These are phyloP conservation scores for Barnettozyma sp. DNA, from an alignment of 805 yeast species.

Conservation along the genomic window DNA sequence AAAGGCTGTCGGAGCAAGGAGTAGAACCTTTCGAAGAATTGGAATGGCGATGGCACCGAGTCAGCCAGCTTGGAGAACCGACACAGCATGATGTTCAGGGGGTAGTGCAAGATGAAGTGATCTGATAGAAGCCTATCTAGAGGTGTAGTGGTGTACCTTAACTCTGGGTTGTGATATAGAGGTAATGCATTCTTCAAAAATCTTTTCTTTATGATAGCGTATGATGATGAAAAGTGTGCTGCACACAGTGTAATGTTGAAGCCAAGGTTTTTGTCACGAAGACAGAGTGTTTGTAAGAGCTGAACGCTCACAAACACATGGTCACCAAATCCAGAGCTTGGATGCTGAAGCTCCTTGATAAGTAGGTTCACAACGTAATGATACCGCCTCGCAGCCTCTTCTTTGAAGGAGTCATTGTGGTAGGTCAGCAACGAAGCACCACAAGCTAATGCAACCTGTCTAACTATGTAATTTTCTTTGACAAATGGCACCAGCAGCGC, in stretches of 20 bases:
- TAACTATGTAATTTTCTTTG: conserved; percentile 12
- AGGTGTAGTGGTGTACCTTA: conserved; percentile 9
- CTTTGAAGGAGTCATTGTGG: conserved; percentile 14
- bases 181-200: conserved; percentile 9
- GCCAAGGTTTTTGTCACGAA: conserved; percentile 23
- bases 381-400: conserved; percentile 17
- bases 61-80: conserved; percentile 18
- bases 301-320: conserved; percentile 23
- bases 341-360: conserved; percentile 17
- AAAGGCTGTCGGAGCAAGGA: conserved; percentile 11
- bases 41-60: conserved; percentile 22
- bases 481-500: conserved; percentile 18
- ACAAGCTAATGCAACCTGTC: conserved; percentile 23
- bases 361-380: conserved; percentile 16
- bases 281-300: conserved; percentile 22
- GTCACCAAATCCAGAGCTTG: conserved; percentile 21
- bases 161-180: not conserved
- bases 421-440: conserved; percentile 23
- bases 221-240: conserved; percentile 23
- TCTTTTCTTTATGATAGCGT: conserved; percentile 23
- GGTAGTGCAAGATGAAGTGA: conserved; percentile 22
- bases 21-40: conserved; percentile 19
- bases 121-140: conserved; percentile 20
- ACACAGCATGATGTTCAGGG: conserved; percentile 22
- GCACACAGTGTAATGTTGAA: conserved; percentile 23